phyloP scores from a whole-genome alignment of 2,329 filamentous ascomycete genomes.

The Malbranchea cinnamomea region DNA sequence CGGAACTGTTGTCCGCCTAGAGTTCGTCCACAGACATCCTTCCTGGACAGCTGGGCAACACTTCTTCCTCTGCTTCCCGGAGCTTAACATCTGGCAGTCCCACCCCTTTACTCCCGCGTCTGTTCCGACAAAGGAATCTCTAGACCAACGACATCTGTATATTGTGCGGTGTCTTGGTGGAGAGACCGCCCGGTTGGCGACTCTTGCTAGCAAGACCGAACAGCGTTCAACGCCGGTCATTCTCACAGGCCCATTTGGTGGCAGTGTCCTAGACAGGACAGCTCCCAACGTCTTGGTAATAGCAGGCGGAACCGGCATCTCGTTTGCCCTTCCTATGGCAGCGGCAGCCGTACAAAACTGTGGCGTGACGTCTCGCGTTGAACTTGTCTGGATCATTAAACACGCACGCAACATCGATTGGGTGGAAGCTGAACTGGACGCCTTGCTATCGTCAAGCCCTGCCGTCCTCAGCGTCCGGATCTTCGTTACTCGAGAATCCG shows the following conservation, averaged over 20 bases:
- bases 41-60: constrained; percentile 55
- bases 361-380: constrained; percentile 19
- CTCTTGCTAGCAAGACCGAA: constrained; percentile 26
- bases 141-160: constrained; percentile 18
- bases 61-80: constrained; percentile 54
- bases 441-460: constrained; percentile 24
- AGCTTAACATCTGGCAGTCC: constrained; percentile 54
- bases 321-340: constrained; percentile 40
- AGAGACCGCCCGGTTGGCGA: constrained; percentile 42
- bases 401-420: constrained; percentile 41
- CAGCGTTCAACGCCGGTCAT: constrained; percentile 36
- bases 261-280: constrained; percentile 31
- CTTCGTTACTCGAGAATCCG: constrained; percentile 38
- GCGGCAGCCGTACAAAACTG: constrained; percentile 21
- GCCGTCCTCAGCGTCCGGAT: constrained; percentile 37
- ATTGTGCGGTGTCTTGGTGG: constrained; percentile 29
- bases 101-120: constrained; percentile 56
- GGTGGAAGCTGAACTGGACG: constrained; percentile 41
- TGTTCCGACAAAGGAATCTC: constrained; percentile 26
- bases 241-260: constrained; percentile 49
- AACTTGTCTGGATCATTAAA: constrained; percentile 52
- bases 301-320: constrained; percentile 45
- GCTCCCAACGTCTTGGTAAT: constrained; percentile 37
- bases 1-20: constrained; percentile 49
- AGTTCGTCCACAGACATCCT: constrained; percentile 47